These are phyloP conservation scores for Clonostachys solani DNA, from an alignment of 2,329 filamentous ascomycete genomes.

Conservation along the genomic window DNA sequence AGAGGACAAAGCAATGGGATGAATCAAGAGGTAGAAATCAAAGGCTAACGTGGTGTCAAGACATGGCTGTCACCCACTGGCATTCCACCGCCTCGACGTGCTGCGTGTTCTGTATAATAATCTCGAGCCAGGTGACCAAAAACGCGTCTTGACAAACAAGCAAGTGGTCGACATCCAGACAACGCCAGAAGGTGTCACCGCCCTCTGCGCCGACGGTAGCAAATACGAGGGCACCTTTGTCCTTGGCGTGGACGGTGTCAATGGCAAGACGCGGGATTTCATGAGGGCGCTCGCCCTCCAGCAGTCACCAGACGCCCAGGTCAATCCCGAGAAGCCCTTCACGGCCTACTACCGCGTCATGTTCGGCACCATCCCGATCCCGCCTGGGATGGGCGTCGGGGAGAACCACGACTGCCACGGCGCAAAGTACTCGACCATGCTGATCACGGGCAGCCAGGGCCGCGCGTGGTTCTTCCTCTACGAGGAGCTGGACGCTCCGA, in stretches of 20 bases:
- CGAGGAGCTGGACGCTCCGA: conserved; percentile 15
- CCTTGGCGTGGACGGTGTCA: conserved; percentile 3
- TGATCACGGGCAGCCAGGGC: conserved; percentile 12
- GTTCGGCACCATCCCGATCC: conserved; percentile 1
- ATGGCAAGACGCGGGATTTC: conserved; percentile 3
- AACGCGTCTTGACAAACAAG: background rate
- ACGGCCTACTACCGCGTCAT: conserved; percentile 1
- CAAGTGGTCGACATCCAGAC: conserved; percentile 1
- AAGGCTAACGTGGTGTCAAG: background rate
- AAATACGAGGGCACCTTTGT: conserved; percentile 1
- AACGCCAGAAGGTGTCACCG: background rate
- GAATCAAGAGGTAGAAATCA: background rate
- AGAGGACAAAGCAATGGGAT: background rate
- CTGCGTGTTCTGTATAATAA: background rate
- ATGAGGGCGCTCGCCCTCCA: conserved; percentile 2
- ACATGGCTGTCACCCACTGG: background rate
- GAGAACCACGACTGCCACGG: conserved; percentile 12
- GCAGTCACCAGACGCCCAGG: background rate
- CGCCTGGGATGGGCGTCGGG: conserved; percentile 2
- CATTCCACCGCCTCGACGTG: conserved; percentile 2
- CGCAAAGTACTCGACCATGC: conserved; percentile 10
- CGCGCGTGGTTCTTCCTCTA: conserved; percentile 17
- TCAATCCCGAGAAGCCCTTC: conserved; percentile 3
- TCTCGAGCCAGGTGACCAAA: background rate
- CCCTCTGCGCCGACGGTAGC: conserved; percentile 2